Conservation (phyloP, 139 green algal species). For the Micromonas commoda region DNA sequence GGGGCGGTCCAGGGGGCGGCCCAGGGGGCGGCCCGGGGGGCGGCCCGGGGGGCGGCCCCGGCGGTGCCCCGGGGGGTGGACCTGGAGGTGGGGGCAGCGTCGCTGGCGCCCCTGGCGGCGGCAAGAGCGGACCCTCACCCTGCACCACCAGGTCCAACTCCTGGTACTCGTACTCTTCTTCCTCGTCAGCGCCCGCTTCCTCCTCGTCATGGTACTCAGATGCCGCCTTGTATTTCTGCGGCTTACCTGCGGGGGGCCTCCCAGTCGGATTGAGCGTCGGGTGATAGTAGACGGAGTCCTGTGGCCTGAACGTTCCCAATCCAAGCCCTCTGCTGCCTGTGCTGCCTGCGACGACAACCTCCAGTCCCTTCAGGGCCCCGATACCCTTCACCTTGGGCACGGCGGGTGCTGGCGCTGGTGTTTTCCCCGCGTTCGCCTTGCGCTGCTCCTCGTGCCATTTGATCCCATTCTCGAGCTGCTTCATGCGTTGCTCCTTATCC, state of each 20-base stretch:
- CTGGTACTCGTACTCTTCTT: neutral
- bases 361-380: neutral
- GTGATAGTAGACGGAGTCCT: constrained; percentile 33
- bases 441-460: neutral
- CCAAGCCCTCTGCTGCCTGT: too few relatives aligned
- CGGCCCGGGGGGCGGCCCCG: too few relatives aligned
- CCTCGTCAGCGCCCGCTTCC: neutral
- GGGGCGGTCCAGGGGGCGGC: too few relatives aligned
- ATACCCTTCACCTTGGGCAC: neutral
- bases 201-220: neutral
- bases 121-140: neutral
- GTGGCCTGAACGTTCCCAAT: neutral
- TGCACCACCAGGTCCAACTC: neutral
- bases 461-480: neutral
- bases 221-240: constrained; percentile 7
- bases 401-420: too few relatives aligned
- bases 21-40: too few relatives aligned
- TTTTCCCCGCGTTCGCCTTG: neutral
- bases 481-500: neutral
- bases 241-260: constrained; percentile 25
- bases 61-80: neutral
- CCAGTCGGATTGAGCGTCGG: constrained; percentile 28
- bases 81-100: neutral
- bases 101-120: neutral
- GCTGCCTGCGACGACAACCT: neutral